These are phyloP conservation scores for Acanthamoeba lugdunensis DNA, from an alignment of 208 protist species.

Conservation along the genomic window DNA sequence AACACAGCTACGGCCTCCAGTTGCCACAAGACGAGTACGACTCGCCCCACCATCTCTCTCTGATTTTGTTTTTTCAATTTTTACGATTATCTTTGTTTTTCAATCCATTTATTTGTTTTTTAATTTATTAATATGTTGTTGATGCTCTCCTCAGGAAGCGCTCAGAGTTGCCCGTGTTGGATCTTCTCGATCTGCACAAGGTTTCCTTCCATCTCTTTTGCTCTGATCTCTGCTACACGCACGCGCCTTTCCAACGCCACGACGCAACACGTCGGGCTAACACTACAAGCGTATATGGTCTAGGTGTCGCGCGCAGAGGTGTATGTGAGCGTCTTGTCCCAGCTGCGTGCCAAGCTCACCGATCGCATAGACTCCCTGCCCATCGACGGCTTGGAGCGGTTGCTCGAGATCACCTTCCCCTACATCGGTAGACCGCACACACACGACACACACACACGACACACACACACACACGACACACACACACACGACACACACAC, in stretches of 20 bases:
- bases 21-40: neutral
- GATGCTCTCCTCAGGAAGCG: neutral
- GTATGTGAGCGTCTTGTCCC: conserved; percentile 37
- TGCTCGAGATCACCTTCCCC: conserved; percentile 76
- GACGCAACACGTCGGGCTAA: too few species aligned
- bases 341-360: conserved; percentile 10
- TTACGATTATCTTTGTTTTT: too few species aligned
- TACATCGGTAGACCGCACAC: conserved; percentile 60
- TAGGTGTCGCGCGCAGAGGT: conserved; percentile 43
- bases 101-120: neutral
- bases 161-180: conserved; percentile 31
- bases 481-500: neutral
- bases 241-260: too few species aligned
- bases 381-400: conserved; percentile 65
- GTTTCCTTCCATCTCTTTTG: neutral
- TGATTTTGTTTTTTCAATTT: too few species aligned
- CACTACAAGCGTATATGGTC: neutral
- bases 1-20: conserved; percentile 30
- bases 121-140: neutral
- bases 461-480: neutral
- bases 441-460: too few species aligned
- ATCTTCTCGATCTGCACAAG: conserved; percentile 52
- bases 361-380: conserved; percentile 21
- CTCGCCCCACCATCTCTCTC: too few species aligned
- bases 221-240: neutral